Evolutionary conservation across 2,329 filamentous ascomycete species (phyloP).

Genomic region (Phoma herbarum): DNA sequence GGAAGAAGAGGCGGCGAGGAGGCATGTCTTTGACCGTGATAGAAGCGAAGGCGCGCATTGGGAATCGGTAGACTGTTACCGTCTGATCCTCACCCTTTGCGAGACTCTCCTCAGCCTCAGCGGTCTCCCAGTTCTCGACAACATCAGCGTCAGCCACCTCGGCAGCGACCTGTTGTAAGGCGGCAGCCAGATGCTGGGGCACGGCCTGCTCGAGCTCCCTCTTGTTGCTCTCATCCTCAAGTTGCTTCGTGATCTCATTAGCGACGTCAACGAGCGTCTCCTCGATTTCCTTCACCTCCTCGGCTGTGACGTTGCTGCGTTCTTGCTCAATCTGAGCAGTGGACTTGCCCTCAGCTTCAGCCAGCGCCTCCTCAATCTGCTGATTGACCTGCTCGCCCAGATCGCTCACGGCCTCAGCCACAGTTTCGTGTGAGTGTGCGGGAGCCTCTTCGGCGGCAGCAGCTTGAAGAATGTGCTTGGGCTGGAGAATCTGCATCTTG

Average conservation of each 20-base stretch:
- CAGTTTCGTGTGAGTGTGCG: slow-evolving; percentile 63
- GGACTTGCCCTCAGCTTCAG: slow-evolving; percentile 52
- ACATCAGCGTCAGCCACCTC: slow-evolving; percentile 65
- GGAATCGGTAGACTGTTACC: slow-evolving; percentile 91
- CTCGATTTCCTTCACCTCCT: slow-evolving; percentile 64
- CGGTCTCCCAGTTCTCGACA: slow-evolving; percentile 92
- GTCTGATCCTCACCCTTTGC: slow-evolving; percentile 73
- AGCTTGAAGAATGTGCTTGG: slow-evolving; percentile 52
- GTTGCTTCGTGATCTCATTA: slow-evolving; percentile 55
- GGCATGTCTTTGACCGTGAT: slow-evolving; percentile 73
- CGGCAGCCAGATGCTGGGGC: slow-evolving; percentile 62
- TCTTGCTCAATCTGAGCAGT: slow-evolving; percentile 59
- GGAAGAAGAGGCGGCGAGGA: slow-evolving; percentile 69
- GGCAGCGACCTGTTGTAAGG: slow-evolving; percentile 66
- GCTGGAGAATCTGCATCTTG: slow-evolving; percentile 58
- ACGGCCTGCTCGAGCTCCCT: slow-evolving; percentile 62
- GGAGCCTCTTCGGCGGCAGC: slow-evolving; percentile 35
- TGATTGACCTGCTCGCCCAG: slow-evolving; percentile 68
- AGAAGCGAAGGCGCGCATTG: slow-evolving; percentile 94
- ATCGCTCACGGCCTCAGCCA: slow-evolving; percentile 73
- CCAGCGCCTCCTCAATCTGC: slow-evolving; percentile 72
- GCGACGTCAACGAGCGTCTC: slow-evolving; percentile 62
- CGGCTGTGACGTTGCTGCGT: slow-evolving; percentile 41
- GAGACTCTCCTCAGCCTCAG: slow-evolving; percentile 74
- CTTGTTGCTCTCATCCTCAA: slow-evolving; percentile 64